Evolutionary conservation across 495 filamentous ascomycete genomes (phyloP), one percentile per base, ranked within the genome.

Genomic region (Talaromyces adpressus): DNA sequence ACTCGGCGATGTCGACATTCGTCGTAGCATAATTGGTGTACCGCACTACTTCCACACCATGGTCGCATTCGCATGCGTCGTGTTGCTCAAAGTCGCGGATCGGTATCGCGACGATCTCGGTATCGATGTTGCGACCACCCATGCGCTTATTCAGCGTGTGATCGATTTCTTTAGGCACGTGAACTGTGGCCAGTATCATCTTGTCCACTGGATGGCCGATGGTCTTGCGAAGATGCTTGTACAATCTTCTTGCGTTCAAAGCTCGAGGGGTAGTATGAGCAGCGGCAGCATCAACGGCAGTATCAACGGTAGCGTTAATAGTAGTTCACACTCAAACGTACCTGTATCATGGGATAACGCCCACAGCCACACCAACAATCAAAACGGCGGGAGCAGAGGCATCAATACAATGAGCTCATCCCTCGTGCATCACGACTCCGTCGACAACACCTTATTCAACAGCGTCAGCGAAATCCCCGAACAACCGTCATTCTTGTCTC

Each of bases 11-110:
- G 36, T 62, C 1, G 71, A 79, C 57, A 70, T 81, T 11, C 72
- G 71, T 52, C 63, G 66, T 18, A 70, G 69, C 18, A 70, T 80
- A 1, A 69, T 78, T 18, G 79, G 77, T 14, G 75, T 79, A 62
- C 77, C 79, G 2, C 76, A 77, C 59, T 81, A 81, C 59, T 74
- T 79, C 61, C 74, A 79, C 62, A 75, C 75, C 52, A 81, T 80
- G 77, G 77, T 80, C 57, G 75, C 77, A 1, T 79, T 78, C 58
- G 79, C 79, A 2, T 73, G 72, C 22, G 75, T 80, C 34, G 78
- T 81, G 34, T 62, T 81, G 6, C 65, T 81, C 11, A 79, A 81
- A 65, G 72, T 78, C 41, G 66, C 65, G 12, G 65, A 67, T 47
- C 67, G 68, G 23, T 65, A 70, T 49, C 36, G 49, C n/a, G 64